Conservation (phyloP, 345 rosid species). For the Populus ilicifolia region DNA sequence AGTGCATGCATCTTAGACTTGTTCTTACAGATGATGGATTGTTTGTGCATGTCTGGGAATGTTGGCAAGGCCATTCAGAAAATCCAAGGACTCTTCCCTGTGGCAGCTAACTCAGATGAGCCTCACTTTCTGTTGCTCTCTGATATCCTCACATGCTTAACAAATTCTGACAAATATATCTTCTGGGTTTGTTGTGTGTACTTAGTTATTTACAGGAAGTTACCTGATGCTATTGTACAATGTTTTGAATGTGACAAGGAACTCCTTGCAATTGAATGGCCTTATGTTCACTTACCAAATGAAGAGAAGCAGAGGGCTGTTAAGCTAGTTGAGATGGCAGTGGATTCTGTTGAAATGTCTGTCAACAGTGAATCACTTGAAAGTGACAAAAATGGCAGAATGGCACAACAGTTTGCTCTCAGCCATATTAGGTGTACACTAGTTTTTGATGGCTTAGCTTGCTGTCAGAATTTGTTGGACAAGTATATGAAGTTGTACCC, state of each 20-base stretch:
- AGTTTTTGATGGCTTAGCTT: conserved; percentile 48
- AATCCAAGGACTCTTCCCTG: conserved; percentile 39
- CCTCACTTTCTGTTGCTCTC: conserved; percentile 56
- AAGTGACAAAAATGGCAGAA: conserved; percentile 27
- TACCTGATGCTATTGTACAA: conserved; percentile 69
- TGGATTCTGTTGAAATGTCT: conserved; percentile 32
- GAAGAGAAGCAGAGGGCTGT: conserved; percentile 53
- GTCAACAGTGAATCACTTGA: conserved; percentile 23
- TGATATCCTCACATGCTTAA: conserved; percentile 79
- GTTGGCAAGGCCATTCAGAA: conserved; percentile 56
- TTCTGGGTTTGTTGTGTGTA: conserved; percentile 99
- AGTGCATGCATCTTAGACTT: conserved; percentile 87
- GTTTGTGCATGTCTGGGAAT: conserved; percentile 73
- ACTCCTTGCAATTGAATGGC: conserved; percentile 67
- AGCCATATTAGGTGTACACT: conserved; percentile 55
- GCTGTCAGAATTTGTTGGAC: conserved; percentile 45
- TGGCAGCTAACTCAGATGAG: conserved; percentile 52
- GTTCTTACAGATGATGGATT: conserved; percentile 83
- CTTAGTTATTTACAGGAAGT: conserved; percentile 95
- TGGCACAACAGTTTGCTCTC: conserved; percentile 53
- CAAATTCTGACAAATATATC: conserved; percentile 84
- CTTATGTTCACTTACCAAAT: conserved; percentile 46
- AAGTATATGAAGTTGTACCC: conserved; percentile 55
- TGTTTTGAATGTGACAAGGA: conserved; percentile 76
- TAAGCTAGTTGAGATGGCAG: conserved; percentile 49